A percentile compares a stretch with the other conserved stretches of the same genome.
These are phyloP conservation scores for Calvatia gigantea DNA, from an alignment of 768 basidiomycete genomes.

Conservation along the genomic window DNA sequence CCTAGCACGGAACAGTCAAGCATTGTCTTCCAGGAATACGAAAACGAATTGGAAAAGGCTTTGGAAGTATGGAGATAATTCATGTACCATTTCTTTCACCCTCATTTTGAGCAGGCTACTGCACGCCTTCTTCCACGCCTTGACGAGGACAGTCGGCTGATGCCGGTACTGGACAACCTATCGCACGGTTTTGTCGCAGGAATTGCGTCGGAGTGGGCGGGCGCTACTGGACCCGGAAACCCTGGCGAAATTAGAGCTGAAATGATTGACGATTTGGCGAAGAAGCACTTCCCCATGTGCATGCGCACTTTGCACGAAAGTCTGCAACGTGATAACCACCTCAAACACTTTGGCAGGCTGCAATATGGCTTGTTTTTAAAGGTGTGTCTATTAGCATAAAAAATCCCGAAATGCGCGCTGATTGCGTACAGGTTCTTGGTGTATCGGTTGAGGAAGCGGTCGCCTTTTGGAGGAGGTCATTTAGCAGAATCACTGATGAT, in stretches of 20 bases:
- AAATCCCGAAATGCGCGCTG: neutral
- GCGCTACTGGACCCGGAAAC: constrained; percentile 44
- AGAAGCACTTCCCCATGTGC: constrained; percentile 91
- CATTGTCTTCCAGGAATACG: constrained; percentile 86
- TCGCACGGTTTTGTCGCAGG: constrained; percentile 94
- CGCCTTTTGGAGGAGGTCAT: constrained; percentile 89
- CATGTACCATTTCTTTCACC: neutral
- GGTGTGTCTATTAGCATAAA: constrained; percentile 37
- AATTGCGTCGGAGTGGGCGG: constrained; percentile 78
- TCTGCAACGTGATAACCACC: constrained; percentile 72
- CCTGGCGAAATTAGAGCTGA: constrained; percentile 82
- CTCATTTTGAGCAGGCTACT: constrained; percentile 52
- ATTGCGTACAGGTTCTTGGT: constrained; percentile 71
- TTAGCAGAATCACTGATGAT: constrained; percentile 79
- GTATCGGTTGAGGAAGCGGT: constrained; percentile 93
- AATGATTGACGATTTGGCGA: constrained; percentile 86
- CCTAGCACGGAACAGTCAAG: constrained; percentile 45
- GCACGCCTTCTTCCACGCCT: constrained; percentile 84
- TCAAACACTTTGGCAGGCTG: constrained; percentile 90
- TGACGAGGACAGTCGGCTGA: constrained; percentile 89
- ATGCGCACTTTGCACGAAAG: constrained; percentile 89
- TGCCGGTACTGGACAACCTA: constrained; percentile 87
- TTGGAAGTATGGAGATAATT: constrained; percentile 62
- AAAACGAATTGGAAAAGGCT: constrained; percentile 62
- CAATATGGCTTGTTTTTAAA: constrained; percentile 95